Percentiles rank a stretch among this genome's conserved stretches.
phyloP scores from a whole-genome alignment of 179 eudicot genomes.

The Camellia oleifera region DNA sequence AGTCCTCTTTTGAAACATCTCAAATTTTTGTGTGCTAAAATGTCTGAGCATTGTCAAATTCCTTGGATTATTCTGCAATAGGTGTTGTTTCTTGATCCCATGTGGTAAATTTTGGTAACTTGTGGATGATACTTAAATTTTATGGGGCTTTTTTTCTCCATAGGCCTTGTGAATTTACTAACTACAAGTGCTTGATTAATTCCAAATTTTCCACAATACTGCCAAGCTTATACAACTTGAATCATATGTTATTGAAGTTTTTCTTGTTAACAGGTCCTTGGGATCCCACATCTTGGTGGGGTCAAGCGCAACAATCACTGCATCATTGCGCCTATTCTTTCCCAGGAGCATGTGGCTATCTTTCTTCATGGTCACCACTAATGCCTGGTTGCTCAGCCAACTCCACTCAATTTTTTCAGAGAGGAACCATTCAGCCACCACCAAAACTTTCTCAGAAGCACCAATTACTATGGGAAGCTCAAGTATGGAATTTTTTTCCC shows the following conservation, averaged over 20 bases:
- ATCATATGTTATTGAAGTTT: background rate
- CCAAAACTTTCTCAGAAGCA: conserved; percentile 22
- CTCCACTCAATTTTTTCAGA: conserved; percentile 9
- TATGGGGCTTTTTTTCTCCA: background rate
- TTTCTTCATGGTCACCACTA: conserved; percentile 9
- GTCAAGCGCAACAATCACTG: conserved; percentile 15
- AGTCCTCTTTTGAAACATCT: background rate
- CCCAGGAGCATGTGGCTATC: conserved; percentile 13
- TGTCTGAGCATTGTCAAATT: background rate
- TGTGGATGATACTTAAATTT: background rate
- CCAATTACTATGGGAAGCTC: conserved; percentile 29
- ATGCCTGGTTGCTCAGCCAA: conserved; percentile 5
- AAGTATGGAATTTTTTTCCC: conserved; percentile 17
- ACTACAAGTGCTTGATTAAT: background rate
- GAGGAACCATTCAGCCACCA: conserved; percentile 22
- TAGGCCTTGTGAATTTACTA: background rate
- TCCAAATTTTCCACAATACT: background rate
- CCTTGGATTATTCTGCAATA: background rate
- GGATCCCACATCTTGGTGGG: conserved; percentile 32
- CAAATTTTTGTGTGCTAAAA: background rate
- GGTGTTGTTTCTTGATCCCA: background rate
- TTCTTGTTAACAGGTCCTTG: conserved; percentile 17
- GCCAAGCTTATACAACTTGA: background rate
- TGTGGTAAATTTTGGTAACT: background rate
- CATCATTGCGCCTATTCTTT: conserved; percentile 7